Percentiles rank a stretch among this genome's conserved stretches.
phyloP scores from a whole-genome alignment of 805 yeast genomes.

The Cyberlindnera mrakii region DNA sequence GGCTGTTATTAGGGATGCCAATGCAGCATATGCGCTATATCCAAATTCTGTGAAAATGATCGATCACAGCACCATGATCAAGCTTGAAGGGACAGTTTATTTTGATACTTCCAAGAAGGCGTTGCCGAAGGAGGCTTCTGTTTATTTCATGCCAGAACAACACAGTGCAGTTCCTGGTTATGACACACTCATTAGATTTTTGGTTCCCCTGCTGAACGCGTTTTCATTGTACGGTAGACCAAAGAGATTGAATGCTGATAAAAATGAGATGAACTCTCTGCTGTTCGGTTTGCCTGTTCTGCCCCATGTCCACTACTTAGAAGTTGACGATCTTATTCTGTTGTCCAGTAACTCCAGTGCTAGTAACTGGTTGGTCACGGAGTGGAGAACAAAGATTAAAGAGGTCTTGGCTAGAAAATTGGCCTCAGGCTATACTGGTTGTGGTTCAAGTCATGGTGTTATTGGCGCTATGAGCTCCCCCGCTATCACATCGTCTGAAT shows the following conservation, averaged over 20 bases:
- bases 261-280: constrained; percentile 55
- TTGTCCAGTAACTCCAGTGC: constrained; percentile 29
- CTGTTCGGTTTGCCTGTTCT: constrained; percentile 79
- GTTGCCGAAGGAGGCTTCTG: constrained; percentile 48
- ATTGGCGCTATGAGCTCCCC: constrained; percentile 55
- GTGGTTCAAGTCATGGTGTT: constrained; percentile 64
- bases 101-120: constrained; percentile 46
- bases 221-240: constrained; percentile 83
- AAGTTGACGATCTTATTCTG: constrained; percentile 50
- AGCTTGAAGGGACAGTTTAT: constrained; percentile 75
- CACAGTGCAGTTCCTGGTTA: constrained; percentile 80
- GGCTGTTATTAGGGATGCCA: constrained; percentile 70
- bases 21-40: constrained; percentile 81
- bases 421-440: constrained; percentile 62
- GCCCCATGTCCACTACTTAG: constrained; percentile 69
- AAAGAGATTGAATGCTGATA: constrained; percentile 65
- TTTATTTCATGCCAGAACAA: constrained; percentile 77
- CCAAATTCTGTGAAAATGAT: constrained; percentile 80
- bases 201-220: constrained; percentile 70
- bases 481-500: constrained; percentile 31
- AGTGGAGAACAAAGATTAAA: constrained; percentile 56
- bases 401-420: constrained; percentile 49
- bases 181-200: constrained; percentile 78
- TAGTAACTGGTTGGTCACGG: constrained; percentile 48
- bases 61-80: constrained; percentile 83